Base-by-base conservation (phyloP, 2,329 filamentous ascomycete genomes). In the Sordariomycetes sp. region DNA sequence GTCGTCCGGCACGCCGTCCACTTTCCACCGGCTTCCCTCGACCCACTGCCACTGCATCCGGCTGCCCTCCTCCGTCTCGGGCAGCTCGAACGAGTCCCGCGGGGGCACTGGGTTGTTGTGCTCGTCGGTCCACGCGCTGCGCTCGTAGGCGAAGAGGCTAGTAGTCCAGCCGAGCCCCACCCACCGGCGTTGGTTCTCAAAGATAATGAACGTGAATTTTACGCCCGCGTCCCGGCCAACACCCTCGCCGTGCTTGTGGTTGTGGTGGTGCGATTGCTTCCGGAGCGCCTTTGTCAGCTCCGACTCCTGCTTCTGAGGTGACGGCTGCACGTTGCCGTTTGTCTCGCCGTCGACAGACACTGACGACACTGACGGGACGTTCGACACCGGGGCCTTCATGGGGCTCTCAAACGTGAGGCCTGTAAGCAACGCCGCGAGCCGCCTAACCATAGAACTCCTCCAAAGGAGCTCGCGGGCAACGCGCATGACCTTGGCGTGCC, bases 101-200 rank as follows among this genome's bases (percentile, higher is more conserved):
- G 85, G 72, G 0, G 89, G 85, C 3, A 89, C 86, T 0, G 85
- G 67, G 60, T 96, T 96, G 57, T 95, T 81, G 67, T 96, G 90
- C 70, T 99, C 94, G 68, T 99, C 94, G 0, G 94, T 96, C 92
- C 94, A 99, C 0, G 91, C 79, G 1, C 86, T 80, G 50, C 94
- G 80, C 68, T 99, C 94, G 65, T 96, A 95, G 0, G 90, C 85
- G 62, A 99, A 90, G 60, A 99, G 75, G 45, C 86, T 95, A 2
- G 86, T 86, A 0, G 94, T 97, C 91, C 94, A 99, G 0, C 94
- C 94, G 13, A 99, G 79, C 1, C 91, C 92, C 3, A 99, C 74
- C 94, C 94, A 99, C 56, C 94, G 82, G 50, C 94, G 82, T 70
- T 99, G 94, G 64, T 99, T 99, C 69, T 99, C 94, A 65, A 91